These are phyloP conservation scores for Chalciporus sphaerocephalus DNA, from an alignment of 768 basidiomycete species.

Conservation along the genomic window DNA sequence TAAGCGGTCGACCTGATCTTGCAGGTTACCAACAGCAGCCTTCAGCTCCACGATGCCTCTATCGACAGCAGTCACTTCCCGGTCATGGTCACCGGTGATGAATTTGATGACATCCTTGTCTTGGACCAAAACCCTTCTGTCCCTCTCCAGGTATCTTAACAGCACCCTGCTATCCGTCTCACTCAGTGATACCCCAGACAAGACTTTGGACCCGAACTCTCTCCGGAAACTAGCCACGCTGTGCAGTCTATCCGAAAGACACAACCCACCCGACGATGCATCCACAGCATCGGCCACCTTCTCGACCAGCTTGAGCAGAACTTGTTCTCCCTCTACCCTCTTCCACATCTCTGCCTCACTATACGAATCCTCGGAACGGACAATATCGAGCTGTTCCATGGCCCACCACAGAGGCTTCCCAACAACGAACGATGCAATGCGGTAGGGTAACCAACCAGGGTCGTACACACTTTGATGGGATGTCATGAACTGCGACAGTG, in stretches of 20 bases:
- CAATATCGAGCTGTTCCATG: slow-evolving; percentile 70
- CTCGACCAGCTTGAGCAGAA: slow-evolving; percentile 62
- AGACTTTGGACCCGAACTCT: slow-evolving; percentile 45
- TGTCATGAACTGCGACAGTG: slow-evolving; percentile 51
- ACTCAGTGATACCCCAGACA: slow-evolving; percentile 46
- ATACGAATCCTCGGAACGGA: slow-evolving; percentile 54
- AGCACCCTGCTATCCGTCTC: slow-evolving; percentile 66
- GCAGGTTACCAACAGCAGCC: slow-evolving; percentile 60
- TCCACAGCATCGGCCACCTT: slow-evolving; percentile 56
- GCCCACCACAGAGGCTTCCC: slow-evolving; percentile 87
- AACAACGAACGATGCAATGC: slow-evolving; percentile 66
- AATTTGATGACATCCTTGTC: slow-evolving; percentile 86
- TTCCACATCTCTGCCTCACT: slow-evolving; percentile 48
- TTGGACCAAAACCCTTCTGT: slow-evolving; percentile 57
- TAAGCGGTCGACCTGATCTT: slow-evolving; percentile 62
- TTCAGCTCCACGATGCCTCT: slow-evolving; percentile 78
- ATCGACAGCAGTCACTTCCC: slow-evolving; percentile 72
- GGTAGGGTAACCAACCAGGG: slow-evolving; percentile 62
- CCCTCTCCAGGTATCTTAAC: slow-evolving; percentile 75
- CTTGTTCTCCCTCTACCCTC: slow-evolving; percentile 67
- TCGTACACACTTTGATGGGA: slow-evolving; percentile 62
- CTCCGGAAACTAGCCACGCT: slow-evolving; percentile 55
- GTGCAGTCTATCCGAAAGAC: slow-evolving; percentile 58
- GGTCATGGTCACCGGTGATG: slow-evolving; percentile 34
- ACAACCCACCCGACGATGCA: slow-evolving; percentile 39